Percentiles rank a stretch among this genome's conserved stretches.
Evolutionary conservation across 805 yeast species (phyloP).

Genomic region (Kodamaea kaohsiungensis): DNA sequence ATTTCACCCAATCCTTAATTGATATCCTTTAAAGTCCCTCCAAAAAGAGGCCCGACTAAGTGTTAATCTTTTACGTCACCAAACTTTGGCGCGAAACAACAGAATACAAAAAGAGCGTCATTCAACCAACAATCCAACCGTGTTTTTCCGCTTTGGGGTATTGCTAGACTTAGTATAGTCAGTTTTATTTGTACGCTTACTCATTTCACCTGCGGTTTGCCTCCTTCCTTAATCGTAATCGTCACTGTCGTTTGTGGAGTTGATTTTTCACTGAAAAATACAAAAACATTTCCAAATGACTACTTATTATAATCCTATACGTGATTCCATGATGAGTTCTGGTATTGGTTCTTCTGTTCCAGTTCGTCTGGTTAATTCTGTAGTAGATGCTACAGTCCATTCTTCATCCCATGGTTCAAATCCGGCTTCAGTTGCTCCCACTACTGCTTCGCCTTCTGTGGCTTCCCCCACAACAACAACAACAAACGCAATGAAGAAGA

Average conservation of each 20-base stretch:
- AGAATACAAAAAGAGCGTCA: neutral
- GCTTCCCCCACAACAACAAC: neutral
- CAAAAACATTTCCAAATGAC: constrained; percentile 1
- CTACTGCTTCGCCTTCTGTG: neutral
- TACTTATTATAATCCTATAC: constrained; percentile 10
- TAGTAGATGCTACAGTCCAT: too few species aligned
- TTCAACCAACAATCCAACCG: neutral
- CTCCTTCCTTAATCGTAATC: neutral
- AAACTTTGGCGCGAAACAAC: too few species aligned
- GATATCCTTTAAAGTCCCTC: too few species aligned
- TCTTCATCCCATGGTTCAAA: too few species aligned
- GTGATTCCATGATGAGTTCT: constrained; percentile 6
- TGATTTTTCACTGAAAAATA: constrained; percentile 3
- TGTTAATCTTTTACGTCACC: too few species aligned
- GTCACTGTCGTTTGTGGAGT: neutral
- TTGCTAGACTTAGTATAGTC: neutral
- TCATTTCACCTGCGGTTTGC: neutral
- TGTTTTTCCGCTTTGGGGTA: neutral
- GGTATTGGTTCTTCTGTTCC: neutral
- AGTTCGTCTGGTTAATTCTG: neutral
- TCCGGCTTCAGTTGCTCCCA: too few species aligned
- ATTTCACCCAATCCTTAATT: too few species aligned
- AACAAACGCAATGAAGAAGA: constrained; percentile 12
- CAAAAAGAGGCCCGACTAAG: too few species aligned
- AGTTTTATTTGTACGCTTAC: neutral